These are phyloP conservation scores for Fusarium avenaceum DNA, from an alignment of 2,329 filamentous ascomycete species.

Conservation along the genomic window DNA sequence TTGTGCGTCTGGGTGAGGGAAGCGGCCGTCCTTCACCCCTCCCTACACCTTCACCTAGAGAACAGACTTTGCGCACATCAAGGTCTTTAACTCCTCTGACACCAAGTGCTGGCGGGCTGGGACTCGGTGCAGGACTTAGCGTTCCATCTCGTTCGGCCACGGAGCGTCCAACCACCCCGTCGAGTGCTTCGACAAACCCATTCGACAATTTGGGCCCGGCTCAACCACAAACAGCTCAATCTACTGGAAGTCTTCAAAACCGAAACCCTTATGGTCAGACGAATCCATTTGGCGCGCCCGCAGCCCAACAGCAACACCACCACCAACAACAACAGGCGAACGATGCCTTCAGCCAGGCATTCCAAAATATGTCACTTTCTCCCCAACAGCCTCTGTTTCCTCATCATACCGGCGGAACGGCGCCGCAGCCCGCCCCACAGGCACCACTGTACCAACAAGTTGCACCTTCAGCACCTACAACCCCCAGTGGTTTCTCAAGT, in stretches of 20 bases:
- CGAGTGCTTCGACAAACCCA: slow-evolving; percentile 72
- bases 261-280: slow-evolving; percentile 68
- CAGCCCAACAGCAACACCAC: slow-evolving; percentile 51
- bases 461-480: slow-evolving; percentile 59
- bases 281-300: slow-evolving; percentile 77
- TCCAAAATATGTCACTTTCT: slow-evolving; percentile 81
- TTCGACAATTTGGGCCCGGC: slow-evolving; percentile 72
- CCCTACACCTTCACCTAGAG: slow-evolving; percentile 59
- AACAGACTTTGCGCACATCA: slow-evolving; percentile 62
- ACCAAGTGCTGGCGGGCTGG: slow-evolving; percentile 51
- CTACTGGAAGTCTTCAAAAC: slow-evolving; percentile 71
- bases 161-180: slow-evolving; percentile 57
- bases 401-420: slow-evolving; percentile 77
- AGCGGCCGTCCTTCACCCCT: slow-evolving; percentile 57
- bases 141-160: slow-evolving; percentile 49
- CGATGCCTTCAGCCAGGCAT: slow-evolving; percentile 72
- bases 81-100: slow-evolving; percentile 69
- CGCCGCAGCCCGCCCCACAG: slow-evolving; percentile 57
- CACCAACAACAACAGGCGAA: slow-evolving; percentile 3
- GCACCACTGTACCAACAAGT: slow-evolving; percentile 61
- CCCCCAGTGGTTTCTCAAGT: slow-evolving; percentile 57
- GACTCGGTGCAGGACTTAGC: slow-evolving; percentile 53
- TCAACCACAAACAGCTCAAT: slow-evolving; percentile 73
- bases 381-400: slow-evolving; percentile 75
- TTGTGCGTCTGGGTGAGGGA: slow-evolving; percentile 85